phyloP scores from a whole-genome alignment of 805 yeast genomes.

The Candida mattraensis region DNA sequence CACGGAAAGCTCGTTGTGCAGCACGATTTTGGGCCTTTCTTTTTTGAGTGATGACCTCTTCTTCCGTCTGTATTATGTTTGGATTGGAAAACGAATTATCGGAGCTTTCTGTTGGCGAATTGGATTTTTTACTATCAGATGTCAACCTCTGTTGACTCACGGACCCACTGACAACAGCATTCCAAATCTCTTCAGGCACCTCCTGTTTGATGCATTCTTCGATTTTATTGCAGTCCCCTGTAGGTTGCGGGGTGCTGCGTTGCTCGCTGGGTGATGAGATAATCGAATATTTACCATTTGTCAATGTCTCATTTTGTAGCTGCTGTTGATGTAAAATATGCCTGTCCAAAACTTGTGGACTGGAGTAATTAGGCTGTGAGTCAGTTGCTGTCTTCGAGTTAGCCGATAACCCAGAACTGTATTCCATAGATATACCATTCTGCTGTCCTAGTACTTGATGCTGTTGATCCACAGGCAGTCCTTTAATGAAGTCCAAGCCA shows the following conservation, averaged over 20 bases:
- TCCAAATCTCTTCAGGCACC: slow-evolving; percentile 2
- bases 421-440: no score
- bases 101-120: slow-evolving; percentile 5
- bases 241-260: neutral
- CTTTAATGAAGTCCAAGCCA: neutral
- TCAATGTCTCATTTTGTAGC: slow-evolving; percentile 10
- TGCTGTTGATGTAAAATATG: slow-evolving; percentile 18
- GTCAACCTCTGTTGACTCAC: slow-evolving; percentile 1
- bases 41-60: slow-evolving; percentile 46
- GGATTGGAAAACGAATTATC: slow-evolving; percentile 6
- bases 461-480: slow-evolving; percentile 1
- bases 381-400: neutral
- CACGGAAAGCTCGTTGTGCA: slow-evolving; percentile 85
- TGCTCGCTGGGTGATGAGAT: slow-evolving; percentile 10
- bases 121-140: slow-evolving; percentile 1
- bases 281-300: slow-evolving; percentile 1
- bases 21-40: slow-evolving; percentile 81
- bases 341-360: slow-evolving; percentile 5
- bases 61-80: slow-evolving; percentile 26
- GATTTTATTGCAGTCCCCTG: slow-evolving; percentile 6
- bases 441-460: no score
- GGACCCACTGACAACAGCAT: slow-evolving; percentile 3
- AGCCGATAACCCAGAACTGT: no score
- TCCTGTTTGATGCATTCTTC: slow-evolving; percentile 4
- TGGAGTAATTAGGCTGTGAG: slow-evolving; percentile 1